phyloP scores from a whole-genome alignment of 805 yeast species.

The Kuraishia capsulata region DNA sequence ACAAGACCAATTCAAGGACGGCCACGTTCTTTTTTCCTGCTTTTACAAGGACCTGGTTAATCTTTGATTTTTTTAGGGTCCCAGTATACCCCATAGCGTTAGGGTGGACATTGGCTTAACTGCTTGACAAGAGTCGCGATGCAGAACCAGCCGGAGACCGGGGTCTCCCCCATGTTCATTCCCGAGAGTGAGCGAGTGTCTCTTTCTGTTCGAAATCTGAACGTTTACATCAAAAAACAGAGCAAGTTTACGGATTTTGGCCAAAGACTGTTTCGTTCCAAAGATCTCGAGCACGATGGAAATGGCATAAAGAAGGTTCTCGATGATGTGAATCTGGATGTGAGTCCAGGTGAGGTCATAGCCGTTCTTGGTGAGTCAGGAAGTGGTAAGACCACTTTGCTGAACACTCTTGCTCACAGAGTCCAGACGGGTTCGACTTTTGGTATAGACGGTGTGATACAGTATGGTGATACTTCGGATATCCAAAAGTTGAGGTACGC shows the following conservation, averaged over 20 bases:
- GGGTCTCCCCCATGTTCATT: not conserved
- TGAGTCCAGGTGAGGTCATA: slow-evolving; percentile 51
- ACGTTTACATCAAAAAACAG: not conserved
- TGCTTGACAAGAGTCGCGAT: too few relatives aligned
- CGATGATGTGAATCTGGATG: slow-evolving; percentile 42
- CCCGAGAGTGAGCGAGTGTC: not conserved
- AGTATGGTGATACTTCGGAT: slow-evolving; percentile 15
- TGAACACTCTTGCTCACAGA: slow-evolving; percentile 51
- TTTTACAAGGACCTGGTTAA: too few relatives aligned
- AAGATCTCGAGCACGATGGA: not conserved
- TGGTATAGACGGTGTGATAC: slow-evolving; percentile 31
- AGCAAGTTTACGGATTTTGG: not conserved
- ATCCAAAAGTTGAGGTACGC: slow-evolving; percentile 25
- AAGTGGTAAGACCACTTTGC: slow-evolving; percentile 65
- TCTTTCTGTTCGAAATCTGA: not conserved
- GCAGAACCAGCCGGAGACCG: not conserved
- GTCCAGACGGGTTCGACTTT: slow-evolving; percentile 28
- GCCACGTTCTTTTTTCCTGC: too few relatives aligned
- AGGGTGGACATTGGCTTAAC: too few relatives aligned
- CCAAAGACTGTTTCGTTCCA: not conserved
- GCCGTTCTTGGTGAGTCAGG: slow-evolving; percentile 79
- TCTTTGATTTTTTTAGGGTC: too few relatives aligned
- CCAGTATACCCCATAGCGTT: too few relatives aligned
- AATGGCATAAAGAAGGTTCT: slow-evolving; percentile 20
- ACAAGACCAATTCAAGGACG: too few relatives aligned